Percentiles rank a stretch among this genome's conserved stretches.
Conservation (phyloP, 2,329 filamentous ascomycete species). For the Periconia macrospinosa region DNA sequence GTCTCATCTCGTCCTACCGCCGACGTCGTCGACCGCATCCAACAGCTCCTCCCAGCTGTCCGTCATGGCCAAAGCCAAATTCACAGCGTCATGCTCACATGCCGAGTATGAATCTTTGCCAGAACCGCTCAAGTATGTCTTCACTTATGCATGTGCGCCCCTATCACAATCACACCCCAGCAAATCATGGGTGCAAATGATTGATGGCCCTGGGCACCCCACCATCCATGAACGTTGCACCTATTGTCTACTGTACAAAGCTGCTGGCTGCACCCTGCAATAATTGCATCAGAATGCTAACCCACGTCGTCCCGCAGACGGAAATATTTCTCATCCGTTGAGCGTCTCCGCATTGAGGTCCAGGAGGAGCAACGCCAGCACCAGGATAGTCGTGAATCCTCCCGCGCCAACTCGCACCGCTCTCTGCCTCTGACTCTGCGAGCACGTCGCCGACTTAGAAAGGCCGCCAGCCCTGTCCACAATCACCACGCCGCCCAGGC, state of each 20-base stretch:
- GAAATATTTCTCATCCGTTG: constrained; percentile 74
- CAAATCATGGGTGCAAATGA: constrained; percentile 21
- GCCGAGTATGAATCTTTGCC: constrained; percentile 48
- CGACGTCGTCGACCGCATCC: neutral
- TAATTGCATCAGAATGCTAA: constrained; percentile 16
- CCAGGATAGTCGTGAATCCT: constrained; percentile 25
- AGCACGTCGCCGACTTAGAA: constrained; percentile 33
- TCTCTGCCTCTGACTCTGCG: constrained; percentile 20
- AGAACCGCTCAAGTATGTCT: constrained; percentile 47
- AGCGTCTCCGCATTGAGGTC: constrained; percentile 66
- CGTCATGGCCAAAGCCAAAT: constrained; percentile 31
- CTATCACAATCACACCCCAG: constrained; percentile 21
- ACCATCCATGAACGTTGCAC: constrained; percentile 32
- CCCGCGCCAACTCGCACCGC: constrained; percentile 24
- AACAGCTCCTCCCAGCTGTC: neutral
- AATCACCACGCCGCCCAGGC: constrained; percentile 49
- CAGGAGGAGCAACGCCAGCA: constrained; percentile 25
- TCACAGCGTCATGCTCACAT: constrained; percentile 31
- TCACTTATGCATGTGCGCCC: constrained; percentile 14
- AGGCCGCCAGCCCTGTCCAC: constrained; percentile 34
- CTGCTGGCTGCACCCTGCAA: neutral
- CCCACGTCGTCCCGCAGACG: constrained; percentile 38
- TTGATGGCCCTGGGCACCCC: constrained; percentile 21
- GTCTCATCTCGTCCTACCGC: constrained; percentile 11
- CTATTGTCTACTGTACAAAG: neutral